Percentiles rank a stretch among this genome's conserved stretches.
phyloP scores from a whole-genome alignment of 2,329 filamentous ascomycete genomes.

The Cordyceps militaris region DNA sequence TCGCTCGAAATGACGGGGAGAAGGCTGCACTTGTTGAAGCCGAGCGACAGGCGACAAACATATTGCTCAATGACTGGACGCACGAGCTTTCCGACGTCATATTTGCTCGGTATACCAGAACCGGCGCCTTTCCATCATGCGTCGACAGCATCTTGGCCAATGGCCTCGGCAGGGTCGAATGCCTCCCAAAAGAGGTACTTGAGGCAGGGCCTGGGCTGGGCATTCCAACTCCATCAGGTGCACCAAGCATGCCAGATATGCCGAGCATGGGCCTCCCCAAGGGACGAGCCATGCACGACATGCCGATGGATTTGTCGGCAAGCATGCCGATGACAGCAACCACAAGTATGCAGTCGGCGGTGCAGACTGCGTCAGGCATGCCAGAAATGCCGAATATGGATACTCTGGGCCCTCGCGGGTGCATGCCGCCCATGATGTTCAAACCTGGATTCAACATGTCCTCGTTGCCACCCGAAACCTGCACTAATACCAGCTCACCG shows the following conservation, averaged over 20 bases:
- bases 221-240: not conserved
- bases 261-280: no score
- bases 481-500: not conserved
- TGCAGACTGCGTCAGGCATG: no score
- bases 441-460: not conserved
- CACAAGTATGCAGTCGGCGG: no score
- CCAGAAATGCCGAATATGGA: not conserved
- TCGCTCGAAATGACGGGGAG: not conserved
- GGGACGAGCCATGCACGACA: no score
- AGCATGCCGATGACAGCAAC: no score
- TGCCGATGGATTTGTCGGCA: no score
- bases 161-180: not conserved
- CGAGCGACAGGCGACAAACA: not conserved
- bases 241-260: not conserved
- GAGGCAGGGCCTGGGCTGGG: no score
- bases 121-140: not conserved
- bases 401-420: not conserved
- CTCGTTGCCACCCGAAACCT: not conserved
- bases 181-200: not conserved
- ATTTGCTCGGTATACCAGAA: not conserved
- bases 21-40: not conserved
- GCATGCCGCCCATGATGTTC: not conserved
- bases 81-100: not conserved
- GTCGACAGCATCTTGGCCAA: not conserved
- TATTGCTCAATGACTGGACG: not conserved